Conservation (phyloP, 2,329 filamentous ascomycete species). For the Pseudogymnoascus sp. region DNA sequence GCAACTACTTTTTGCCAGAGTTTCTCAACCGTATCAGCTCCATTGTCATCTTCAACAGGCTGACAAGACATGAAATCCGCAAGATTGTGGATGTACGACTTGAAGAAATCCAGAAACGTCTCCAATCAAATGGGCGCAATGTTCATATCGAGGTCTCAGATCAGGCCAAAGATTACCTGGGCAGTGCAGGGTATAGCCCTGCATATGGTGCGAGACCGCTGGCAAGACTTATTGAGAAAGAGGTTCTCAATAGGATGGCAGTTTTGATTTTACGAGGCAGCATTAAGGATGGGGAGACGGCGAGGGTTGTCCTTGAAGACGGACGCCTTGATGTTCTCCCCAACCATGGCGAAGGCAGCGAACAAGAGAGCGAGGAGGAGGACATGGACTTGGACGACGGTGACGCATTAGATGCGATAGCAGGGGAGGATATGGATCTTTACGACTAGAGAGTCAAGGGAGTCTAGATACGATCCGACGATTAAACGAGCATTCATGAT, state of each 20-base stretch:
- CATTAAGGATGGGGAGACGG: constrained; percentile 78
- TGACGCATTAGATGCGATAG: constrained; percentile 48
- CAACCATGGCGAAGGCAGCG: constrained; percentile 72
- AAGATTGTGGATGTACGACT: constrained; percentile 92
- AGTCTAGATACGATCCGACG: neutral
- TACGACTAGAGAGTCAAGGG: constrained; percentile 31
- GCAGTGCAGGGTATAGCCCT: constrained; percentile 84
- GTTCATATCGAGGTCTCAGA: constrained; percentile 75
- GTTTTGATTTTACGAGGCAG: constrained; percentile 82
- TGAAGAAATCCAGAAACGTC: constrained; percentile 80
- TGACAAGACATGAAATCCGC: constrained; percentile 82
- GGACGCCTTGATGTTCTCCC: constrained; percentile 74
- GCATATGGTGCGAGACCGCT: constrained; percentile 90
- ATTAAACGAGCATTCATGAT: neutral
- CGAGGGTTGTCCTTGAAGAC: constrained; percentile 69
- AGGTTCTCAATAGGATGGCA: constrained; percentile 88
- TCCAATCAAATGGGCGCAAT: constrained; percentile 78
- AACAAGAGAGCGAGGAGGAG: constrained; percentile 69
- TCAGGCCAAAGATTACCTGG: constrained; percentile 89
- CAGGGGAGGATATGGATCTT: constrained; percentile 50
- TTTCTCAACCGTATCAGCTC: constrained; percentile 98
- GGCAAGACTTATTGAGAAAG: constrained; percentile 86
- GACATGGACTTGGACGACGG: constrained; percentile 49
- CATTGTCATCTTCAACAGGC: constrained; percentile 96
- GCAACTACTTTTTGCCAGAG: constrained; percentile 95